Evolutionary conservation across 352 stramenopile genomes (phyloP), one percentile per base, ranked within the genome.

Genomic region (Globisporangium carolinianum): DNA sequence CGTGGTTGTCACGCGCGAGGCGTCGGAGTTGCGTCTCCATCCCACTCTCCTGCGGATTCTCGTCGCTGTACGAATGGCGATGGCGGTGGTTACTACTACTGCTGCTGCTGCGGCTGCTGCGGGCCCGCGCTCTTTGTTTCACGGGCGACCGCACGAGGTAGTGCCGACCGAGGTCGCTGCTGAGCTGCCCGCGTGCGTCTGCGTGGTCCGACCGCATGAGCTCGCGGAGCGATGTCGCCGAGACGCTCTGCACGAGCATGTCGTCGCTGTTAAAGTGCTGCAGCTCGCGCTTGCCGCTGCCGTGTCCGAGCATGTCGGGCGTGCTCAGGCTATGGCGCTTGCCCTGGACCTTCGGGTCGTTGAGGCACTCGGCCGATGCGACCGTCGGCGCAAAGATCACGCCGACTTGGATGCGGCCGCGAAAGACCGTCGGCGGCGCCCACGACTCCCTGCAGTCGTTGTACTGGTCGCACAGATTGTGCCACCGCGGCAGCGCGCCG

Each of bases 401-500:
- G 1, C 77, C 74, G 17, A 90, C 67, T 58, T 94, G 83, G 51
- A 94, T 79, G 2, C 80, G 79, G 9, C 83, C 83, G 10, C 79
- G 72, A 56, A 91, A 94, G 4, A 94, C 83, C 12, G 83, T 93
- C 10, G 83, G 83, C 2, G 83, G 83, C 18, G 83, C 83, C 83
- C 83, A 93, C 2, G 80, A 93, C 54, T 91, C 83, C 36, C 85
- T 84, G 58, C 83, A 93, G 58, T 93, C 83, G 53, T 93, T 89
- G 63, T 93, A 93, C 62, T 91, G 82, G 45, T 93, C 83, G 56
- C 83, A 91, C n/a, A 93, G 58, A 57, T 94, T 94, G 51, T 92
- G 80, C 83, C 83, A 94, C 18, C 83, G 73, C 53, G 79, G 76
- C 15, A 94, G 63, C 18, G 83, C 83, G 6, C 83, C 83, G 37